Conservation (phyloP, 2,329 filamentous ascomycete genomes). For the Trichophyton verrucosum region DNA sequence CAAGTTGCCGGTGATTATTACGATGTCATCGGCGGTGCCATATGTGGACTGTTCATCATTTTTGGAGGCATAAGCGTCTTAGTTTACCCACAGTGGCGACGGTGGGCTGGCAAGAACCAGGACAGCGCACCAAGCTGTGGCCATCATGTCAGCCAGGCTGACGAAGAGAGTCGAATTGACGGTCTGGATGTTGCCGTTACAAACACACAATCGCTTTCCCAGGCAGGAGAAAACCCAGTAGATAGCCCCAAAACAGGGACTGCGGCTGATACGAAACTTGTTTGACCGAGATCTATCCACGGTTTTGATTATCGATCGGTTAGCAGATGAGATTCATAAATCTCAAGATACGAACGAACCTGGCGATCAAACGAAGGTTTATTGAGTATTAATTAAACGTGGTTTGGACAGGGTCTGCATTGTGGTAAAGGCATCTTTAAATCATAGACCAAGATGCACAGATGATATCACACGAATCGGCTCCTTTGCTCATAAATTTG, state of each 20-base stretch:
- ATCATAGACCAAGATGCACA: too few species aligned
- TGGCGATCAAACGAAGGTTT: not conserved
- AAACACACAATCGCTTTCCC: not conserved
- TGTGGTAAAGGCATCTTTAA: not conserved
- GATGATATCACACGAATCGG: too few species aligned
- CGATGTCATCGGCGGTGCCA: slow-evolving; percentile 72
- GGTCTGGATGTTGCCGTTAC: not conserved
- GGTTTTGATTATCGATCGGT: not conserved
- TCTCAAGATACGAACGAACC: not conserved
- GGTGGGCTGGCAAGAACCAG: slow-evolving; percentile 37
- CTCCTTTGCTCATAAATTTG: too few species aligned
- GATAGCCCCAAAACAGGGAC: not conserved
- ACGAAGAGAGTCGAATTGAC: slow-evolving; percentile 4
- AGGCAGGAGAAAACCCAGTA: not conserved
- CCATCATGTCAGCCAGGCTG: slow-evolving; percentile 9
- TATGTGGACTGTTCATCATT: slow-evolving; percentile 73
- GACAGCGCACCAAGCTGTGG: not conserved
- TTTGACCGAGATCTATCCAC: not conserved
- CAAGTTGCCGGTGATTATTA: slow-evolving; percentile 64
- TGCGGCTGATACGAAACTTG: not conserved
- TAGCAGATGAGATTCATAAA: not conserved
- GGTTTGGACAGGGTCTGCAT: not conserved
- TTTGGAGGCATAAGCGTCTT: slow-evolving; percentile 62
- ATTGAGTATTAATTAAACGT: not conserved
- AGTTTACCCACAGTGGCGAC: slow-evolving; percentile 68